These are phyloP conservation scores for Phanerodontia chrysosporium DNA, from an alignment of 768 basidiomycete species.

Conservation along the genomic window DNA sequence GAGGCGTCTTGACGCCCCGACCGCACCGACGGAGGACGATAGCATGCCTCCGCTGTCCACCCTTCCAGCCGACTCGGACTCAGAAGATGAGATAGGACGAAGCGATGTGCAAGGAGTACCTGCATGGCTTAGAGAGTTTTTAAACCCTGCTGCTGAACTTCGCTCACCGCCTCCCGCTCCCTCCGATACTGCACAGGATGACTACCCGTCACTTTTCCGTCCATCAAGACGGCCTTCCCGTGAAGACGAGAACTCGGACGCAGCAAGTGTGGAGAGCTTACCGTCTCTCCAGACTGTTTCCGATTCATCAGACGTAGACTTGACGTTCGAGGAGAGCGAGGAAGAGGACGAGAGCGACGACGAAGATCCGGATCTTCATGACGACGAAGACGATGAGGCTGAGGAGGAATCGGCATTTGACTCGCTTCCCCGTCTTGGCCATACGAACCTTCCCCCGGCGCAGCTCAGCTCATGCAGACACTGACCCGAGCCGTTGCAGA, in stretches of 20 bases:
- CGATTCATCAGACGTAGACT: conserved; percentile 17
- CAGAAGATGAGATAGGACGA: not conserved
- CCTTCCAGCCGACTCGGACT: not conserved
- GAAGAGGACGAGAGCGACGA: not conserved
- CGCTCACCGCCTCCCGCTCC: not conserved
- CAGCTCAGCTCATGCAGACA: not conserved
- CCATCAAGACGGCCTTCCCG: not conserved
- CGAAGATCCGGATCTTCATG: not conserved
- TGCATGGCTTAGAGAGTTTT: too few species aligned
- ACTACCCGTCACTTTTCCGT: not conserved
- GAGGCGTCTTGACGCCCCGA: not conserved
- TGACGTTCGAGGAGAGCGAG: conserved; percentile 1
- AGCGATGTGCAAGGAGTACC: too few species aligned
- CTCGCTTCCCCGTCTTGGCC: not conserved
- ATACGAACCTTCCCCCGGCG: not conserved
- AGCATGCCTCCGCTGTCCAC: not conserved
- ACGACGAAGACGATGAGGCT: not conserved
- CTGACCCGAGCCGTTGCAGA: not conserved
- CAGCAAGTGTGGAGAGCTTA: conserved; percentile 14
- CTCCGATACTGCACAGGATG: not conserved
- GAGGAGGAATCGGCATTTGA: not conserved
- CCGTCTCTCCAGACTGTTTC: conserved; percentile 22
- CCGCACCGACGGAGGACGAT: not conserved
- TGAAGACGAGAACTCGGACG: not conserved
- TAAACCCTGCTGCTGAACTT: too few species aligned